phyloP scores from a whole-genome alignment of 2,329 filamentous ascomycete genomes.

The Trichoderma sp. region DNA sequence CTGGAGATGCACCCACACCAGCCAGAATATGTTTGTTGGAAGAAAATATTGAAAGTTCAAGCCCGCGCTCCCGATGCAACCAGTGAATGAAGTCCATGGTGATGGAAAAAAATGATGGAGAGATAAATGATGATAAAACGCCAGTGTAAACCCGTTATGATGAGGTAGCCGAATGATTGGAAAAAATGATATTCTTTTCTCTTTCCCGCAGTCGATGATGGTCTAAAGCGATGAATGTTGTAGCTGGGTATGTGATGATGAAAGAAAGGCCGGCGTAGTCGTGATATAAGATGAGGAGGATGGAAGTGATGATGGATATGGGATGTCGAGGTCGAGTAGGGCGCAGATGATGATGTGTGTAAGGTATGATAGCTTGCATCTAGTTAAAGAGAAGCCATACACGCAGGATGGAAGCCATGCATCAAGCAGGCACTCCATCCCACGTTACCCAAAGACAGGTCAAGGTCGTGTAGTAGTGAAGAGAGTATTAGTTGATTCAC shows the following conservation, averaged over 20 bases:
- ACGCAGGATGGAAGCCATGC: not conserved
- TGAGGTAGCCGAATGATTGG: not conserved
- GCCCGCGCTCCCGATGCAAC: conserved; percentile 12
- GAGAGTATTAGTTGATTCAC: conserved; percentile 22
- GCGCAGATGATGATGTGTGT: not conserved
- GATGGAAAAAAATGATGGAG: not conserved
- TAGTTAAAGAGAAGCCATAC: not conserved
- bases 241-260: conserved; percentile 1
- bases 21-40: not conserved
- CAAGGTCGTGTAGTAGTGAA: not conserved
- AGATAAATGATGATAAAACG: not conserved
- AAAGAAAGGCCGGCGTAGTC: not conserved
- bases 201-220: conserved; percentile 9
- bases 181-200: conserved; percentile 6
- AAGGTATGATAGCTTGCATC: not conserved
- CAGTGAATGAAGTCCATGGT: conserved; percentile 14
- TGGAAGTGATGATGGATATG: not conserved
- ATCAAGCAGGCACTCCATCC: not conserved
- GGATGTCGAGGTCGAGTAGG: not conserved
- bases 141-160: conserved; percentile 13
- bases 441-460: not conserved
- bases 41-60: not conserved
- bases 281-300: not conserved
- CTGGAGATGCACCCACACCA: not conserved
- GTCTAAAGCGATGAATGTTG: conserved; percentile 11